Evolutionary conservation across 768 basidiomycete species (phyloP).

Genomic region (Lyophyllum decastes): DNA sequence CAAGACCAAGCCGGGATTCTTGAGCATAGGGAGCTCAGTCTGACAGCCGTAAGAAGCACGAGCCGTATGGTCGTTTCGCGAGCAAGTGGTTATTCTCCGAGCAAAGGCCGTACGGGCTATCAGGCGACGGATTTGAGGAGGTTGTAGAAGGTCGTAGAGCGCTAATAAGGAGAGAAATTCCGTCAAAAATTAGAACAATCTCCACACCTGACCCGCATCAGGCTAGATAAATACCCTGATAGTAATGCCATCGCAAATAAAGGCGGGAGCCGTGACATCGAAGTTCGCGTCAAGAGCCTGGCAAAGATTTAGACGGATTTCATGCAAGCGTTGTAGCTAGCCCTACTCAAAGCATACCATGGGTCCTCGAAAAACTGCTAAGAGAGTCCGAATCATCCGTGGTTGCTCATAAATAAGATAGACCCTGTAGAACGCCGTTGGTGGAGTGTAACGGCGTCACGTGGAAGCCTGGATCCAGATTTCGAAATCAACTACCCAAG

Average conservation of each 20-base stretch:
- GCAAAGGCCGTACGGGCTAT: slow-evolving; percentile 13
- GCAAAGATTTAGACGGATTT: background rate
- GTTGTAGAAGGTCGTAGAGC: slow-evolving; percentile 5
- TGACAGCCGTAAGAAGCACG: slow-evolving; percentile 1
- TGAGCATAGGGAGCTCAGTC: background rate
- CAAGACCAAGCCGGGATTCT: background rate
- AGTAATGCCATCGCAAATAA: background rate
- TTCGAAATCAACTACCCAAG: no score
- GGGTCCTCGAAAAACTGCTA: no score
- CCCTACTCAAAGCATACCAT: no score
- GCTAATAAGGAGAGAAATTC: slow-evolving; percentile 13
- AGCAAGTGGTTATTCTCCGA: slow-evolving; percentile 14
- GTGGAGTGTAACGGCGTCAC: no score
- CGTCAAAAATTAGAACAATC: slow-evolving; percentile 14
- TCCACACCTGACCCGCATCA: slow-evolving; percentile 15
- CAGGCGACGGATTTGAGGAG: background rate
- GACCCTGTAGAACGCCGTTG: no score
- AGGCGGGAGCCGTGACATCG: background rate
- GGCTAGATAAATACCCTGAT: background rate
- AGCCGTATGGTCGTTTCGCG: slow-evolving; percentile 8
- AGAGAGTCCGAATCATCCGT: no score
- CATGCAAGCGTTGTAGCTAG: no score
- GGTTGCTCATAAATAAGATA: no score
- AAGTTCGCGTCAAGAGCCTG: background rate
- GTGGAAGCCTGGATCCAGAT: no score